Evolutionary conservation across 1,284 basidiomycete species (phyloP).

Genomic region (Bjerkandera adusta): DNA sequence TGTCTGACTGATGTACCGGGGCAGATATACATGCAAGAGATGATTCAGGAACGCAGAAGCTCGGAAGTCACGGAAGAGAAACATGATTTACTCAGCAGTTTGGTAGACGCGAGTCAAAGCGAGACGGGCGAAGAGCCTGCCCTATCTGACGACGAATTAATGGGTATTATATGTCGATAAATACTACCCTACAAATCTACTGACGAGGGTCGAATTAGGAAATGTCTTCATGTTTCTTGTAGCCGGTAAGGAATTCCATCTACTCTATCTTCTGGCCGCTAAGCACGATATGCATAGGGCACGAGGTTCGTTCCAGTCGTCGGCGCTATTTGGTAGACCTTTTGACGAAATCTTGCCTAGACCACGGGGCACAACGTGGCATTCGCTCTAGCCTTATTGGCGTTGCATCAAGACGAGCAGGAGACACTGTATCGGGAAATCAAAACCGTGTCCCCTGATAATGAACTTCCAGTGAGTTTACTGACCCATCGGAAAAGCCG

Average conservation of each 20-base stretch:
- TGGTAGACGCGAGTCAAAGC: slow-evolving; percentile 42
- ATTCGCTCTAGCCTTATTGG: slow-evolving; percentile 50
- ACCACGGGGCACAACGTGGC: slow-evolving; percentile 51
- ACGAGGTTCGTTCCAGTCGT: slow-evolving; percentile 35
- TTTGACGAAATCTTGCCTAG: slow-evolving; percentile 20
- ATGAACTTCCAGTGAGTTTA: slow-evolving; percentile 37
- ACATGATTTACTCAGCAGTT: slow-evolving; percentile 47
- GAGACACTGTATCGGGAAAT: slow-evolving; percentile 54
- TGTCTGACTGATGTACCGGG: no score
- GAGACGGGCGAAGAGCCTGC: slow-evolving; percentile 25
- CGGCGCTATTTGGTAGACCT: not conserved
- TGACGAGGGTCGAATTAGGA: slow-evolving; percentile 25
- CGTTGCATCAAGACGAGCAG: slow-evolving; percentile 55
- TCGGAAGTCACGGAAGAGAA: slow-evolving; percentile 34
- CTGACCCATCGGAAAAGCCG: not conserved
- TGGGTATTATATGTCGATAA: slow-evolving; percentile 29
- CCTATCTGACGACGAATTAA: slow-evolving; percentile 42
- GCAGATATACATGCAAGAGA: slow-evolving; percentile 49
- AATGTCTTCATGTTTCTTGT: slow-evolving; percentile 50
- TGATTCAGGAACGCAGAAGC: slow-evolving; percentile 41
- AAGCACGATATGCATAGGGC: slow-evolving; percentile 1
- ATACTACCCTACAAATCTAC: not conserved
- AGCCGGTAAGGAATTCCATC: slow-evolving; percentile 27
- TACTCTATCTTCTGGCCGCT: not conserved
- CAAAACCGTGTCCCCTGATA: slow-evolving; percentile 37